Conservation (phyloP, 495 filamentous ascomycete genomes). For the Aspergillus nidulans region DNA sequence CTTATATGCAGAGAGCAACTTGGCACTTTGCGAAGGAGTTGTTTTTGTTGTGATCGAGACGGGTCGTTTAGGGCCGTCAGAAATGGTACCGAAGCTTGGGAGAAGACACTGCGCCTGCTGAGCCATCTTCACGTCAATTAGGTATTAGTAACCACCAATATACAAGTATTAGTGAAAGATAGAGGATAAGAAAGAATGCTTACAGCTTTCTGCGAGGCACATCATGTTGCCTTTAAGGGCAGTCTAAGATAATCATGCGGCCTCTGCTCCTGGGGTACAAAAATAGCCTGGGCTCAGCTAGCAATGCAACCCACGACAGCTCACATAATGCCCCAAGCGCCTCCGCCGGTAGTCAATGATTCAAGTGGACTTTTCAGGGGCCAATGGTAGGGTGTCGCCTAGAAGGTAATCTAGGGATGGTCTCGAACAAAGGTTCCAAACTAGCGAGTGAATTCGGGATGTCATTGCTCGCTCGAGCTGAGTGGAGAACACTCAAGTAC, state of each 20-base stretch:
- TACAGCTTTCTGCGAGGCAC: background rate
- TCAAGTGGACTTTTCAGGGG: background rate
- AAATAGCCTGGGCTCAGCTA: slow-evolving; percentile 15
- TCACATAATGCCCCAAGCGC: slow-evolving; percentile 4
- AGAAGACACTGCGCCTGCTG: slow-evolving; percentile 36
- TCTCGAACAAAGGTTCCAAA: too few relatives aligned
- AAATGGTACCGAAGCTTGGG: slow-evolving; percentile 30
- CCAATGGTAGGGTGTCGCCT: slow-evolving; percentile 8
- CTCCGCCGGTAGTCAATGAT: background rate
- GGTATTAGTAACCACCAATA: slow-evolving; percentile 7
- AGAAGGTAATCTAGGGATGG: too few relatives aligned
- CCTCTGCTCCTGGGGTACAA: slow-evolving; percentile 1
- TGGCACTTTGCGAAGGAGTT: slow-evolving; percentile 26
- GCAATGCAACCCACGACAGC: slow-evolving; percentile 10
- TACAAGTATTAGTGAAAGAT: background rate
- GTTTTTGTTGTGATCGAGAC: slow-evolving; percentile 35
- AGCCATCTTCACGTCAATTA: slow-evolving; percentile 25
- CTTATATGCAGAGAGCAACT: slow-evolving; percentile 35
- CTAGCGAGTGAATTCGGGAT: background rate
- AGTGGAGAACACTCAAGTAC: slow-evolving; percentile 2
- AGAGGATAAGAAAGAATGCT: background rate
- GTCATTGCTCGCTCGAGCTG: slow-evolving; percentile 14
- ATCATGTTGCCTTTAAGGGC: slow-evolving; percentile 12
- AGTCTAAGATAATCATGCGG: slow-evolving; percentile 7
- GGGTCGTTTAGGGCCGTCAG: slow-evolving; percentile 30